A percentile compares a stretch with the other conserved stretches of the same genome.
Evolutionary conservation across 2,329 filamentous ascomycete genomes (phyloP).

Genomic region (Botrytis fragariae): DNA sequence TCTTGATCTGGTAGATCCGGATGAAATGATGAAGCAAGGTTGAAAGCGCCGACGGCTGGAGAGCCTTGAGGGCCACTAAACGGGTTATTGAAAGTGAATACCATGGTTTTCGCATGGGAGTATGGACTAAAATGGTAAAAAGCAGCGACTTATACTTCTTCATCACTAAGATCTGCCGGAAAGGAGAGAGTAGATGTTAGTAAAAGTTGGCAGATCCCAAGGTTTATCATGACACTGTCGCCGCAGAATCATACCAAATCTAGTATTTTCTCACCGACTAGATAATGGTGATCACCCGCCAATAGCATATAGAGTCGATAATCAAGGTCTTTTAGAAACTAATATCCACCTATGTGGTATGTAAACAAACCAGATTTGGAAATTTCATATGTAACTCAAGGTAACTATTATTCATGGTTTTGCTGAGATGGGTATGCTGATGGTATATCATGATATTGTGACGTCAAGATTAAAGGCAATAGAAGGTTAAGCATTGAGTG

Average conservation of each 20-base stretch:
- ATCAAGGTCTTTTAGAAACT: not conserved
- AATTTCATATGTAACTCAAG: not conserved
- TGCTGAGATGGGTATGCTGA: not conserved
- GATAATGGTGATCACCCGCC: not conserved
- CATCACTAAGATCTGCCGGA: not conserved
- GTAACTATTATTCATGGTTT: not conserved
- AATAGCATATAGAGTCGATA: not conserved
- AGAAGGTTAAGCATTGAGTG: not conserved
- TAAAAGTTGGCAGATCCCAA: not conserved
- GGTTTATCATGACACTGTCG: not conserved
- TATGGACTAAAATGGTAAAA: rapidly evolving
- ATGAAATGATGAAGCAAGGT: not conserved
- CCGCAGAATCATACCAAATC: not conserved
- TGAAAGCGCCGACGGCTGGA: not conserved
- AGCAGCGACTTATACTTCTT: not conserved
- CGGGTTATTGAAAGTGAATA: not conserved
- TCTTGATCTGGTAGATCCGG: not conserved
- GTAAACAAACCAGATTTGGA: not conserved
- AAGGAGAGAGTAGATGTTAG: not conserved
- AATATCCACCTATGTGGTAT: not conserved
- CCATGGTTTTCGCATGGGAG: rapidly evolving
- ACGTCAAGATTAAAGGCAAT: not conserved
- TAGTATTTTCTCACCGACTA: rapidly evolving
- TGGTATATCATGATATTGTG: not conserved
- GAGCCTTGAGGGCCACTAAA: not conserved